Base-by-base conservation (phyloP, 441 rosid genomes). In the Biscutella laevigata region DNA sequence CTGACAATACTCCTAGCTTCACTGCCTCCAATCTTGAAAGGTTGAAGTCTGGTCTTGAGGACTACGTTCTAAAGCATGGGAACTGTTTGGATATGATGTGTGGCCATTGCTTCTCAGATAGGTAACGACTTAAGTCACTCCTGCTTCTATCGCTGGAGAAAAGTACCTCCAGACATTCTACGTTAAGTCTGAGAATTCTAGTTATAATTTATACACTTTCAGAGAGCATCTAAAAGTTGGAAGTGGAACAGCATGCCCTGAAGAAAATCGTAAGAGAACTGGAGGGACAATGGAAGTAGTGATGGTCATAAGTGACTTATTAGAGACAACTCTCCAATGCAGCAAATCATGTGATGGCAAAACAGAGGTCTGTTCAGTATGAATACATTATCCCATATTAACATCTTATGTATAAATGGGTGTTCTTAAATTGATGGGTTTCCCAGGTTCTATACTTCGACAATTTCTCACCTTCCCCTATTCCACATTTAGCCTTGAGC, bases 181-280 rank as follows among this genome's bases (percentile, higher is more conserved):
- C 6, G 14, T 33, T 7, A 26, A 7, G 14, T 58, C 45, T 57
- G 34, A 41, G 10, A 51, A 41, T 14, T 35, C 11, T 51, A 32
- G 45, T 40, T 36, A 24, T 59, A 42, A 34, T 58, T 53, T n/a
- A n/a, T n/a, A n/a, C n/a, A 43, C n/a, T 48, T 27, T 64, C 48
- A 91, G 96, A 77, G 84, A 73, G 45, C 48, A 70, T 72, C 83
- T 80, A 38, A 85, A 80, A 77, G 61, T 75, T 61, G 95, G 98
- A 55, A 71, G 53, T 61, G 96, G 84, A 69, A 72, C 57, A 28
- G 74, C 73, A 24, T 67, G 70, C 71, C 43, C 63, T 70, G 56
- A 46, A 25, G 82, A 77, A 52, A 76, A 68, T 63, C 77, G 41
- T 12, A 70, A 70, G 73, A 71, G 42, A 55, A 27, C 64, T 41